A percentile compares a stretch with the other conserved stretches of the same genome.
phyloP scores from a whole-genome alignment of 2,329 filamentous ascomycete species.

The Arthroderma sp. region DNA sequence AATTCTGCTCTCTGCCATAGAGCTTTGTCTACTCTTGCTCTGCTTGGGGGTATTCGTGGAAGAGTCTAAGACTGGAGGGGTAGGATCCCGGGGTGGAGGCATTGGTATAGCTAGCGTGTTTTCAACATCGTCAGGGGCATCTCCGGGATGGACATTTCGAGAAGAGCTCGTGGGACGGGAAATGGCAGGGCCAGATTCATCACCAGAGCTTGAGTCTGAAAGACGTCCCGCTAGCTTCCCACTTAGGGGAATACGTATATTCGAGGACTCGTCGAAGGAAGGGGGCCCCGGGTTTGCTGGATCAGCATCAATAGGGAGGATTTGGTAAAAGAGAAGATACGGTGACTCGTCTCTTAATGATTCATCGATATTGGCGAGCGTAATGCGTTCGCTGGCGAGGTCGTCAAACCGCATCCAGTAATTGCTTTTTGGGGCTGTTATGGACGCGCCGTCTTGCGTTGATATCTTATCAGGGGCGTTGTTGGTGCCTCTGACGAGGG shows the following conservation, averaged over 20 bases:
- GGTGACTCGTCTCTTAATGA: conserved; percentile 78
- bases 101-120: neutral
- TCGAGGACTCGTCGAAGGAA: neutral
- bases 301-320: conserved; percentile 71
- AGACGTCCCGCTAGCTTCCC: too few relatives aligned
- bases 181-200: neutral
- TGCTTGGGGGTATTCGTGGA: neutral
- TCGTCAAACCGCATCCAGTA: conserved; percentile 93
- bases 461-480: conserved; percentile 14
- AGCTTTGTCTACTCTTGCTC: neutral
- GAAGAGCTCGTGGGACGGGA: neutral
- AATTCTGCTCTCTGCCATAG: neutral
- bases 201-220: neutral
- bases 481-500: conserved; percentile 62
- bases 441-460: conserved; percentile 13
- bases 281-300: conserved; percentile 22
- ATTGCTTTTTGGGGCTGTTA: conserved; percentile 50
- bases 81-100: neutral
- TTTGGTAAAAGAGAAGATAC: conserved; percentile 90
- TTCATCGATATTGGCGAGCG: conserved; percentile 62
- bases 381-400: conserved; percentile 59
- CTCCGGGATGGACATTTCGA: neutral
- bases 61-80: neutral
- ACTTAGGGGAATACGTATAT: neutral
- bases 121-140: neutral